Conservation (phyloP, 495 filamentous ascomycete species). For the Thozetella sp. region DNA sequence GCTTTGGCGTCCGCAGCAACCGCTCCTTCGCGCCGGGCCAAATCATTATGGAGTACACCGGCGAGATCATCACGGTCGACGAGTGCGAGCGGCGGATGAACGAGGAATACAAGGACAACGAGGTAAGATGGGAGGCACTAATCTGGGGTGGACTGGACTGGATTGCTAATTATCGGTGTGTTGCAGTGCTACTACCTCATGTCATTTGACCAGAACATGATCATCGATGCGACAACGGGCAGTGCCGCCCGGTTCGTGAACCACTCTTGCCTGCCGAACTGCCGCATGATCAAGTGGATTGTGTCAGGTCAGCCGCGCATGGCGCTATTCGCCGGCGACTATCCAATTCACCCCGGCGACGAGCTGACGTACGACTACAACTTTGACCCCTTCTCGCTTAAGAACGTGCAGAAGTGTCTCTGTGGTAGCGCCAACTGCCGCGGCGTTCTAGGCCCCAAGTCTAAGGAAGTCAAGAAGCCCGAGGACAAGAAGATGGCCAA, state of each 20-base stretch:
- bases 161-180: not conserved
- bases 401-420: slow-evolving; percentile 81
- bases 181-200: slow-evolving; percentile 92
- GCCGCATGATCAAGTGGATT: slow-evolving; percentile 95
- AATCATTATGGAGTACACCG: slow-evolving; percentile 97
- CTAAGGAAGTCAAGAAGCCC: slow-evolving; percentile 55
- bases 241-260: slow-evolving; percentile 98
- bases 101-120: slow-evolving; percentile 86
- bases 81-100: slow-evolving; percentile 95
- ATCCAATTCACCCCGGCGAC: slow-evolving; percentile 87
- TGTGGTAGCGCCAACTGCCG: slow-evolving; percentile 79
- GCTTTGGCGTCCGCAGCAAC: slow-evolving; percentile 89
- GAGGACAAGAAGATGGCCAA: slow-evolving; percentile 26
- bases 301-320: slow-evolving; percentile 94
- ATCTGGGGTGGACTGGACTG: slow-evolving; percentile 21
- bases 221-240: slow-evolving; percentile 94
- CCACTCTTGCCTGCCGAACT: slow-evolving; percentile 97
- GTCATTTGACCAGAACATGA: slow-evolving; percentile 98
- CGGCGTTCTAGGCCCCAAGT: slow-evolving; percentile 75
- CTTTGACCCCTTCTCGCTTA: slow-evolving; percentile 85
- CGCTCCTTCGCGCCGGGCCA: slow-evolving; percentile 85
- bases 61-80: slow-evolving; percentile 92
- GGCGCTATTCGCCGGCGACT: slow-evolving; percentile 93
- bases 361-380: slow-evolving; percentile 99
- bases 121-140: slow-evolving; percentile 60